These are phyloP conservation scores for Delonix regia DNA, from an alignment of 306 rosid genomes.

Conservation along the genomic window DNA sequence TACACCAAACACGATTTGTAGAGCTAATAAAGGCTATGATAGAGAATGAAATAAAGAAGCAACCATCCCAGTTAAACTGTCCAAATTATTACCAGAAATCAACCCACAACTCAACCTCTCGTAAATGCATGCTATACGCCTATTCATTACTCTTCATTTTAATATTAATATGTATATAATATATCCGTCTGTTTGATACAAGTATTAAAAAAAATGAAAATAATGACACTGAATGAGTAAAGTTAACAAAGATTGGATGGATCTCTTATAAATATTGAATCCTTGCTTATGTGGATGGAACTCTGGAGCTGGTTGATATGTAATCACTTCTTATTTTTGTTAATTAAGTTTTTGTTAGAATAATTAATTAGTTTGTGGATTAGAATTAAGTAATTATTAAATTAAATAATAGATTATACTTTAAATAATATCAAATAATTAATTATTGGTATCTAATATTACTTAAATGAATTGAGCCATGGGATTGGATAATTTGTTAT, in stretches of 20 bases:
- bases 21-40: slow-evolving; percentile 24
- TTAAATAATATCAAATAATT: too few relatives aligned
- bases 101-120: not conserved
- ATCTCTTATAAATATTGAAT: not conserved
- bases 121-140: not conserved
- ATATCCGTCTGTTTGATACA: not conserved
- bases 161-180: not conserved
- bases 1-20: slow-evolving; percentile 26
- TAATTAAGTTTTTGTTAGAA: too few relatives aligned
- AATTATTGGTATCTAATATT: too few relatives aligned
- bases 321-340: too few relatives aligned
- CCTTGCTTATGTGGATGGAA: too few relatives aligned
- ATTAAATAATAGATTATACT: too few relatives aligned
- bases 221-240: not conserved
- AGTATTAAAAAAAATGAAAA: not conserved
- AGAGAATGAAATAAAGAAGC: not conserved
- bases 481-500: too few relatives aligned
- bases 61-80: not conserved
- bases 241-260: not conserved
- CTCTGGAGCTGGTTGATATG: too few relatives aligned
- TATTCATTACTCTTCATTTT: not conserved
- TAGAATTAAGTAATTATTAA: too few relatives aligned
- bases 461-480: too few relatives aligned
- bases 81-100: not conserved
- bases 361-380: too few relatives aligned